A percentile compares a stretch with the other conserved stretches of the same genome.
phyloP scores from a whole-genome alignment of 495 filamentous ascomycete species.

The Tuber brumale region DNA sequence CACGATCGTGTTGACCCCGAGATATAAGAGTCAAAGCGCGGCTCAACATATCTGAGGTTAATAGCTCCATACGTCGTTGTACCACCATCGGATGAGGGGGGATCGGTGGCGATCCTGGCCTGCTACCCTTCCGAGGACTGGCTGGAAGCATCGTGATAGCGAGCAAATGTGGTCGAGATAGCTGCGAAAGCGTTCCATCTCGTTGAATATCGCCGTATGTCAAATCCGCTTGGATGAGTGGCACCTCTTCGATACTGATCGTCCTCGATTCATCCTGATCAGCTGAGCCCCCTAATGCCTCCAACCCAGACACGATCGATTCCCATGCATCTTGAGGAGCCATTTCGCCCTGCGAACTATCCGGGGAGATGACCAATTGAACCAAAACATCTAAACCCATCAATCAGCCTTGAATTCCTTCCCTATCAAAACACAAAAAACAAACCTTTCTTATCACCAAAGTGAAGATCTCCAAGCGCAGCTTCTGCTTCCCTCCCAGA shows the following conservation, averaged over 20 bases:
- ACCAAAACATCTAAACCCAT: conserved; percentile 69
- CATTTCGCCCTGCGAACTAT: conserved; percentile 76
- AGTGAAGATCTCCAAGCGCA: conserved; percentile 82
- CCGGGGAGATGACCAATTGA: conserved; percentile 86
- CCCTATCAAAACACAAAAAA: conserved; percentile 6
- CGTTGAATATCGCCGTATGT: conserved; percentile 90
- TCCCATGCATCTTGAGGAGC: conserved; percentile 94
- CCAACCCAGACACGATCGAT: conserved; percentile 87
- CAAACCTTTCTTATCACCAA: conserved; percentile 83
- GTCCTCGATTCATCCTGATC: conserved; percentile 82
- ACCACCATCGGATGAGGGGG: conserved; percentile 94
- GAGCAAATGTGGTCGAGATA: conserved; percentile 82
- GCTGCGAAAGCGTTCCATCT: conserved; percentile 80
- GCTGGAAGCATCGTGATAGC: conserved; percentile 97
- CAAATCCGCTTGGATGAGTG: conserved; percentile 90
- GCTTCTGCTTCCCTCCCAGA: conserved; percentile 94
- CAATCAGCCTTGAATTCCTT: conserved; percentile 27
- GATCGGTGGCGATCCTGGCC: conserved; percentile 70
- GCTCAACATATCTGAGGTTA: conserved; percentile 97
- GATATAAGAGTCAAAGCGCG: conserved; percentile 85
- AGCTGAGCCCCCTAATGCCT: conserved; percentile 84
- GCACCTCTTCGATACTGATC: conserved; percentile 86
- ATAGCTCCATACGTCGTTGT: conserved; percentile 92
- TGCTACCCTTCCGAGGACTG: conserved; percentile 55
- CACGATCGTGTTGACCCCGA: conserved; percentile 85